Conservation (phyloP, 2,329 filamentous ascomycete species). For the Xylaria digitata region DNA sequence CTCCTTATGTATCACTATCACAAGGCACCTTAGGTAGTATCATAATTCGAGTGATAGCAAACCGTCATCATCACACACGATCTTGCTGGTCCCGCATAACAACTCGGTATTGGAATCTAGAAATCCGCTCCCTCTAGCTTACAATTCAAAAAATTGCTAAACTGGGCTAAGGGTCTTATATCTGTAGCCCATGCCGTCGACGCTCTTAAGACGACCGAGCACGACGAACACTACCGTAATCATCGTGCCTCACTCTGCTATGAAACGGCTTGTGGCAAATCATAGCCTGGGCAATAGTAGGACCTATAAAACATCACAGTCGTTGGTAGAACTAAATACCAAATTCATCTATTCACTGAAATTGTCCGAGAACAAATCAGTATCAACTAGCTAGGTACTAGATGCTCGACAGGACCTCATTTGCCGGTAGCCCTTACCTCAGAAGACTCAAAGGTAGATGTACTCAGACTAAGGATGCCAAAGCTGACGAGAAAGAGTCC, state of each 20-base stretch:
- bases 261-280: background rate
- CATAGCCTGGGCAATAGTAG: background rate
- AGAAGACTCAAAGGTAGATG: too few species aligned
- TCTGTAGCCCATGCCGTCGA: conserved; percentile 31
- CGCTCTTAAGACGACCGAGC: conserved; percentile 27
- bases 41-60: background rate
- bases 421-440: too few species aligned
- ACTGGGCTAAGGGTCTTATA: conserved; percentile 32
- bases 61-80: background rate
- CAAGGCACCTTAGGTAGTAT: background rate
- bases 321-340: too few species aligned
- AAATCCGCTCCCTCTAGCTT: conserved; percentile 9
- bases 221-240: conserved; percentile 12
- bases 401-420: too few species aligned
- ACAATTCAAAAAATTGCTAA: conserved; percentile 29
- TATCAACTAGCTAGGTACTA: too few species aligned
- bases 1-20: background rate
- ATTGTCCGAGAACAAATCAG: too few species aligned
- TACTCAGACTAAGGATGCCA: too few species aligned
- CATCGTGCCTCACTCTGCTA: background rate
- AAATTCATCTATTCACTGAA: too few species aligned
- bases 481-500: too few species aligned
- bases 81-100: background rate
- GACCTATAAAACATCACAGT: too few species aligned
- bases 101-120: conserved; percentile 18